Evolutionary conservation across 2,329 filamentous ascomycete genomes (phyloP).

Genomic region (Alternaria sp.): DNA sequence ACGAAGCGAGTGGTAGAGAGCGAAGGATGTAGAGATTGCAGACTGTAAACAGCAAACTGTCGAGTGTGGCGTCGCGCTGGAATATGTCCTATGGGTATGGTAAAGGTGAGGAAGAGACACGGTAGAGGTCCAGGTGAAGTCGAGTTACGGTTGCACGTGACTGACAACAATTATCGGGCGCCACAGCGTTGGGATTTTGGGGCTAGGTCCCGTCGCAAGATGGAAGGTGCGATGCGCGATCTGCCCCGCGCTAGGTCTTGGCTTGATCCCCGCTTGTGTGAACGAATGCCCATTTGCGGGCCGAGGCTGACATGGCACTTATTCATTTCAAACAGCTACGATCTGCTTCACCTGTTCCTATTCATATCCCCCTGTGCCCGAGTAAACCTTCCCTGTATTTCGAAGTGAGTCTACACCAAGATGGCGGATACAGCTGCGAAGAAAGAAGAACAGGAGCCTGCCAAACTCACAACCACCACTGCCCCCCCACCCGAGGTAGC

Average conservation of each 20-base stretch:
- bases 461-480: slow-evolving; percentile 19
- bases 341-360: slow-evolving; percentile 9
- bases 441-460: slow-evolving; percentile 29
- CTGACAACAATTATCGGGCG: slow-evolving; percentile 24
- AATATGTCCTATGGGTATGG: slow-evolving; percentile 6
- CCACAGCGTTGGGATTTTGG: slow-evolving; percentile 16
- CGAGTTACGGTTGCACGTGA: slow-evolving; percentile 34
- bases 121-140: slow-evolving; percentile 25
- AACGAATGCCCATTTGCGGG: slow-evolving; percentile 15
- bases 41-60: neutral
- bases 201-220: slow-evolving; percentile 21
- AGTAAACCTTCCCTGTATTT: neutral
- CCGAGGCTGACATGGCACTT: slow-evolving; percentile 37
- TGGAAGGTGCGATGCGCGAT: slow-evolving; percentile 20
- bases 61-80: slow-evolving; percentile 12
- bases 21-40: neutral
- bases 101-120: slow-evolving; percentile 28
- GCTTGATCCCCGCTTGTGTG: slow-evolving; percentile 28
- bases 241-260: slow-evolving; percentile 32
- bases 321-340: slow-evolving; percentile 2
- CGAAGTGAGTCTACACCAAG: neutral
- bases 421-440: slow-evolving; percentile 38
- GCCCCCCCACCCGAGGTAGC: slow-evolving; percentile 55
- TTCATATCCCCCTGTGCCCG: neutral
- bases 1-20: neutral